Base-by-base conservation (phyloP, 257 asterid species). In the Datura wrightii region DNA sequence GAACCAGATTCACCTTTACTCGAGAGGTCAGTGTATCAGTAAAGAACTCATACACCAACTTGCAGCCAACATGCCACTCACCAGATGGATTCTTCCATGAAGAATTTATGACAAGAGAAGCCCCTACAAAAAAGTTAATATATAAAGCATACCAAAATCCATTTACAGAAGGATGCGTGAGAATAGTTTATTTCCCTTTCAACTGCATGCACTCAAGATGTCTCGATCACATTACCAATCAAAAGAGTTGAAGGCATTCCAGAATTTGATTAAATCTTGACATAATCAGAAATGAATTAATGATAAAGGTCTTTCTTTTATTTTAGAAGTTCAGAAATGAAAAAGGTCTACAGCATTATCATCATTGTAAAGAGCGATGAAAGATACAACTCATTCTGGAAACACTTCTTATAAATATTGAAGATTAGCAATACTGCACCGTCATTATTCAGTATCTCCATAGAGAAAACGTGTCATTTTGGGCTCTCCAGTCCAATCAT, bases 31-130 rank as follows among this genome's bases (percentile, higher is more conserved):
- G 93, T 56, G 93, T 92, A 81, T 86, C 88, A 9, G 99, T 90
- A 87, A 97, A 97, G 55, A 97, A 96, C 91, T 94, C 99, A 84
- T 92, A 95, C 50, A 97, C 91, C 88, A 97, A 88, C 88, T 97
- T 95, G 86, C 90, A 93, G 80, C 99, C 98, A 60, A 97, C 96
- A 86, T 86, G 98, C 99, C 98, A 97, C 84, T 95, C 94, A 79
- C 99, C 99, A 48, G 95, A 89, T 83, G 98, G 97, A 89, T 97
- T 97, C 85, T 94, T 93, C 99, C 99, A 95, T 1, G 95, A 92
- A 24, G 97, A 82, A 88, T 92, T 97, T 71, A 93, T 90, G 86
- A 88, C 89, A 89, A 97, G 90, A 66, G 94, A 79, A 84, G 95
- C 88, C 86, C 98, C 99, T 97, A 89, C 42, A 83, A 67, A 10